A percentile compares a stretch with the other conserved stretches of the same genome.
These are phyloP conservation scores for Climacium dendroides DNA, from an alignment of 225 moss, liverwort and hornwort genomes.

Conservation along the genomic window DNA sequence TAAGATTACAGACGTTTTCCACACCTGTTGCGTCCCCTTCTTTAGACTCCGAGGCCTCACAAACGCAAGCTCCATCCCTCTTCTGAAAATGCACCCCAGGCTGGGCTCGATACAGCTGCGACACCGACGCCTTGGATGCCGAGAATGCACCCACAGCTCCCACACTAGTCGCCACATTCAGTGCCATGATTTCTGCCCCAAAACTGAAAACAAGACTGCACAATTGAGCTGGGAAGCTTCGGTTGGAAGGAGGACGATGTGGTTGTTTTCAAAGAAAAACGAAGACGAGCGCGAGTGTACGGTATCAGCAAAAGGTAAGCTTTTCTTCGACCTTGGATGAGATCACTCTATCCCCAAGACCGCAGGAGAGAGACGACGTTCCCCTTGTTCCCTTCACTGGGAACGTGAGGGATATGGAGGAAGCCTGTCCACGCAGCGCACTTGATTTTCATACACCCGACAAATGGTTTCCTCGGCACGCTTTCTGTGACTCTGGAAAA, in stretches of 20 bases:
- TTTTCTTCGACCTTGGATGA: background rate
- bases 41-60: background rate
- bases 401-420: constrained; percentile 4
- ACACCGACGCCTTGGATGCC: constrained; percentile 4
- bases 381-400: background rate
- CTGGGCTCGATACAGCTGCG: constrained; percentile 1
- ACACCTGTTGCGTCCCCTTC: constrained; percentile 10
- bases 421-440: constrained; percentile 12
- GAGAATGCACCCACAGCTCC: constrained; percentile 19
- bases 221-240: background rate
- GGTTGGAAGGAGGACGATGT: background rate
- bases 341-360: constrained; percentile 14
- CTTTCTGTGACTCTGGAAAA: background rate
- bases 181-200: background rate
- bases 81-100: background rate
- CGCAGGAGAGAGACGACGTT: background rate
- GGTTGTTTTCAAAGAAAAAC: background rate
- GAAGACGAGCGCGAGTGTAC: background rate
- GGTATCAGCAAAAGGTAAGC: background rate
- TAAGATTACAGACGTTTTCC: background rate
- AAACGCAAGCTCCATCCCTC: constrained; percentile 18
- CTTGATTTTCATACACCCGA: background rate
- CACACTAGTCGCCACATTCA: constrained; percentile 8
- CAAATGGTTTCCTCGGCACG: background rate
- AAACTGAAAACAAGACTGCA: background rate